Conservation (phyloP, 768 basidiomycete genomes). For the Amyloporia xantha region DNA sequence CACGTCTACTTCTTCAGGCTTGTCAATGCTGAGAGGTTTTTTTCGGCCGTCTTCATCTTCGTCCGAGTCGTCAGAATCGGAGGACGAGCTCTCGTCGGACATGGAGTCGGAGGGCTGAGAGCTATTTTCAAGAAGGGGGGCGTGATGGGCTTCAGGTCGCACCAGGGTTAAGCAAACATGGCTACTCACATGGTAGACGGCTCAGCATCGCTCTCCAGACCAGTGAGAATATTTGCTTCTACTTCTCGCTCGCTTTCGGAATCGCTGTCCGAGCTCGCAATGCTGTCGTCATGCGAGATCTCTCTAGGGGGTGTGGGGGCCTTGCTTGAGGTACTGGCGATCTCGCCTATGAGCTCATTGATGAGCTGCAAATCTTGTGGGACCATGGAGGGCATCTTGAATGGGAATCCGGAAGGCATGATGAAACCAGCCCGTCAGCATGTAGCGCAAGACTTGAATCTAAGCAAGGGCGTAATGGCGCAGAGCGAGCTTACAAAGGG, state of each 20-base stretch:
- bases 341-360: conserved; percentile 50
- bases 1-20: conserved; percentile 22
- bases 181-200: conserved; percentile 3
- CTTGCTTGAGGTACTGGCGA: conserved; percentile 10
- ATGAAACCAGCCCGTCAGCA: background rate
- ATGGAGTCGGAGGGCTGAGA: conserved; percentile 9
- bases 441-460: background rate
- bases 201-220: conserved; percentile 33
- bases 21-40: background rate
- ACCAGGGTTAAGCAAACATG: too few species aligned
- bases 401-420: conserved; percentile 24
- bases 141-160: too few species aligned
- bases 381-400: conserved; percentile 54
- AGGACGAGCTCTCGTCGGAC: conserved; percentile 26
- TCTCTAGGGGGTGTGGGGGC: background rate
- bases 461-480: background rate
- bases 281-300: conserved; percentile 27
- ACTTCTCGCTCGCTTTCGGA: conserved; percentile 68
- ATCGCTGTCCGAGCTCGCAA: conserved; percentile 44
- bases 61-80: conserved; percentile 29
- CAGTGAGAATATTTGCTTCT: conserved; percentile 49
- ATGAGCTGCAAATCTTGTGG: conserved; percentile 76
- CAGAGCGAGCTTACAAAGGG: background rate
- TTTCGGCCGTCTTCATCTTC: conserved; percentile 22
- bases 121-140: too few species aligned